Conservation (phyloP, 306 rosid genomes). For the Trifolium pratense region DNA sequence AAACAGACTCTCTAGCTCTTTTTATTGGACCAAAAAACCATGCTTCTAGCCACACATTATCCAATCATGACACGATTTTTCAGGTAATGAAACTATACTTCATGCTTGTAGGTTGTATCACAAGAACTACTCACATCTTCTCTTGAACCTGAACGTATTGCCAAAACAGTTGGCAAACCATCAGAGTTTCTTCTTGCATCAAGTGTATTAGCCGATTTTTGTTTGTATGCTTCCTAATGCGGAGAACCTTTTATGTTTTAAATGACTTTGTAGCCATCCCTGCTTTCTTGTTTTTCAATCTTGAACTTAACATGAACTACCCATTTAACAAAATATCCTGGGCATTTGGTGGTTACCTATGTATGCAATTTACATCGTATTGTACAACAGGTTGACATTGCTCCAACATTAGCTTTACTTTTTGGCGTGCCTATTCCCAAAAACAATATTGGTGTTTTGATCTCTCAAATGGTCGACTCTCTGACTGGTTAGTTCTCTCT, state of each 20-base stretch:
- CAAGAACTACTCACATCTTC: slow-evolving; percentile 25
- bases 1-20: slow-evolving; percentile 80
- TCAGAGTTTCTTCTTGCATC: slow-evolving; percentile 22
- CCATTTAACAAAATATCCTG: slow-evolving; percentile 32
- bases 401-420: slow-evolving; percentile 82
- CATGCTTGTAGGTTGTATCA: slow-evolving; percentile 31
- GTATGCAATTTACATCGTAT: slow-evolving; percentile 42
- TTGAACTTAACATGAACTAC: slow-evolving; percentile 31
- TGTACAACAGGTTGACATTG: slow-evolving; percentile 78
- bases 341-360: slow-evolving; percentile 25
- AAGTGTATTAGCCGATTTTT: slow-evolving; percentile 21
- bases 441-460: slow-evolving; percentile 81
- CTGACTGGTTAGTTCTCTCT: slow-evolving; percentile 59
- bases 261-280: slow-evolving; percentile 4
- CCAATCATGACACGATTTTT: slow-evolving; percentile 51
- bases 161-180: slow-evolving; percentile 16
- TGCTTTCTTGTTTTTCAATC: slow-evolving; percentile 31
- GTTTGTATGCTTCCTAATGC: slow-evolving; percentile 21
- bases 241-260: slow-evolving; percentile 11
- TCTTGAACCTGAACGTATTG: slow-evolving; percentile 23
- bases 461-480: slow-evolving; percentile 59
- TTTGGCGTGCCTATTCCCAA: slow-evolving; percentile 94
- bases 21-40: slow-evolving; percentile 65
- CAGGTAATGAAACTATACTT: slow-evolving; percentile 65
- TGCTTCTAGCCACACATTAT: slow-evolving; percentile 45